Evolutionary conservation across 139 green algal genomes (phyloP).

Genomic region (Chlorella ohadii): DNA sequence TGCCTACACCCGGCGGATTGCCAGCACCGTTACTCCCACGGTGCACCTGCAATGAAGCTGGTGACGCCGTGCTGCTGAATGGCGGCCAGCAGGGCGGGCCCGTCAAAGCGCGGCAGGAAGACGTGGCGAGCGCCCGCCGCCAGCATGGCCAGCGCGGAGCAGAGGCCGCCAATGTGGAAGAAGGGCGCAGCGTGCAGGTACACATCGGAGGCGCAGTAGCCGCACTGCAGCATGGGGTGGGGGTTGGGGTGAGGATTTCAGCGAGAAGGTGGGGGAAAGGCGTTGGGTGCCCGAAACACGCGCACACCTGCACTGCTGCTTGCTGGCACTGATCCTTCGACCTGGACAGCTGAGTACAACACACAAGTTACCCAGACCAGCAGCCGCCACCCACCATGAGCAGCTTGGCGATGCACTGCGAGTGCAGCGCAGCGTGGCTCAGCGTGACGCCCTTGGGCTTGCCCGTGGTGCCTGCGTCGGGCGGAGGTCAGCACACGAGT

Average conservation of each 20-base stretch:
- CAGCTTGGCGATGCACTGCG: constrained; percentile 85
- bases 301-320: too few relatives aligned
- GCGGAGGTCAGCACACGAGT: constrained; percentile 2
- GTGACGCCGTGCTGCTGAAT: constrained; percentile 66
- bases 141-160: constrained; percentile 80
- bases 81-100: constrained; percentile 13
- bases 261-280: too few relatives aligned
- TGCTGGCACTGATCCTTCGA: too few relatives aligned
- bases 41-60: constrained; percentile 76
- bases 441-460: constrained; percentile 73
- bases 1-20: too few relatives aligned
- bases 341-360: too few relatives aligned
- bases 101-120: constrained; percentile 49
- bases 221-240: too few relatives aligned
- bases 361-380: too few relatives aligned
- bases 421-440: constrained; percentile 65
- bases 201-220: constrained; percentile 73
- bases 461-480: constrained; percentile 72
- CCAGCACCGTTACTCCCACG: too few relatives aligned
- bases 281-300: too few relatives aligned
- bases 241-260: too few relatives aligned
- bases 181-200: constrained; percentile 91
- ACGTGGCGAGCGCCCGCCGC: constrained; percentile 69
- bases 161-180: constrained; percentile 91
- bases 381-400: constrained; percentile 24